phyloP scores from a whole-genome alignment of 768 basidiomycete genomes.

The Amanita exitialis region DNA sequence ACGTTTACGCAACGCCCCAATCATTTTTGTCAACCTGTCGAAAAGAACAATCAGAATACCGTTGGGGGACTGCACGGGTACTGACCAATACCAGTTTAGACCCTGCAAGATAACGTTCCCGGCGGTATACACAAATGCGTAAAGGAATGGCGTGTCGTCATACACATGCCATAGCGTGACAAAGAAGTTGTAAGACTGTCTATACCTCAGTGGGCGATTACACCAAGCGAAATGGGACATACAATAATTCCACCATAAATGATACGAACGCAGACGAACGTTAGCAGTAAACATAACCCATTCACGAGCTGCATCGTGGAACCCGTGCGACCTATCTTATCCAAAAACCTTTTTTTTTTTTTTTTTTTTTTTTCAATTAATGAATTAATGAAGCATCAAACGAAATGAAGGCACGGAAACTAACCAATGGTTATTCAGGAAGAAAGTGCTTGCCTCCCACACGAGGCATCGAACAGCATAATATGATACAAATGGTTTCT shows the following conservation, averaged over 20 bases:
- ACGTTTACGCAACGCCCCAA: constrained; percentile 50
- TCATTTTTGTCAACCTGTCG: constrained; percentile 68
- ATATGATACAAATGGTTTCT: constrained; percentile 74
- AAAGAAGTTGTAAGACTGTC: constrained; percentile 60
- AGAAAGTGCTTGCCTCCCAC: constrained; percentile 83
- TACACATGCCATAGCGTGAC: constrained; percentile 46
- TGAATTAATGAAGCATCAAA: neutral
- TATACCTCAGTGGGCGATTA: neutral
- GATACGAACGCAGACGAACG: constrained; percentile 65
- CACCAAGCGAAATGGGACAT: constrained; percentile 10
- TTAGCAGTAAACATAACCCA: constrained; percentile 50
- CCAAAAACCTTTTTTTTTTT: constrained; percentile 46
- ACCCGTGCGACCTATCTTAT: constrained; percentile 68
- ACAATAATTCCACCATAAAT: constrained; percentile 54
- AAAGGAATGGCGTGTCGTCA: constrained; percentile 39
- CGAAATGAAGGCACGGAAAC: constrained; percentile 7
- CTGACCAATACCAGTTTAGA: constrained; percentile 77
- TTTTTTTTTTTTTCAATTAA: neutral
- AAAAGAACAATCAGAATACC: neutral
- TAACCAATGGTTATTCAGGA: constrained; percentile 84
- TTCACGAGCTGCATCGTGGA: constrained; percentile 60
- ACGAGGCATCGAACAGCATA: constrained; percentile 69
- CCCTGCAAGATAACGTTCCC: constrained; percentile 61
- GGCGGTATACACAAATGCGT: constrained; percentile 37
- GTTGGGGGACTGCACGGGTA: constrained; percentile 2